phyloP scores from a whole-genome alignment of 768 basidiomycete genomes.

The Coprinopsis strossmayeri region DNA sequence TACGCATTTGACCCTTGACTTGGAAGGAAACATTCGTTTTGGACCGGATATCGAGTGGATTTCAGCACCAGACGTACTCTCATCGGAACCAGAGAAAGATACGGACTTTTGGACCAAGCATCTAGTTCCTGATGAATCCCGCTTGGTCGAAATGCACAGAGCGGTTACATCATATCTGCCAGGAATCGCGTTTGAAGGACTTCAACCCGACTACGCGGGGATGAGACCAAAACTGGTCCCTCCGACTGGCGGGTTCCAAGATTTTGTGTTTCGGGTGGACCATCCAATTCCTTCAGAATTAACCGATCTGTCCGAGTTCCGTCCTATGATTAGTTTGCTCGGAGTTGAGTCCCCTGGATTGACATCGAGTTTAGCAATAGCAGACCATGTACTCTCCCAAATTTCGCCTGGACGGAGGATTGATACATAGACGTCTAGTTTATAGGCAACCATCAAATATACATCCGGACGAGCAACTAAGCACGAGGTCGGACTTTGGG shows the following conservation, averaged over 20 bases:
- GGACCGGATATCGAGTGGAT: constrained; percentile 94
- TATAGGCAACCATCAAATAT: no score
- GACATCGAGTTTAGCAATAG: constrained; percentile 83
- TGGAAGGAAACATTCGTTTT: constrained; percentile 81
- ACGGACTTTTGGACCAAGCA: constrained; percentile 73
- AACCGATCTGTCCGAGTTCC: constrained; percentile 19
- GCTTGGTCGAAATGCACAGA: constrained; percentile 56
- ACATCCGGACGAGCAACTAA: constrained; percentile 13
- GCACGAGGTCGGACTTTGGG: constrained; percentile 57
- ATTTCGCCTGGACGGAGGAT: constrained; percentile 1
- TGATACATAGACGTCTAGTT: no score
- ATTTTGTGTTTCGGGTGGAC: constrained; percentile 72
- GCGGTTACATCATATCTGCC: constrained; percentile 77
- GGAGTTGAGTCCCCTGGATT: constrained; percentile 93
- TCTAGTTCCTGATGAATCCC: constrained; percentile 57
- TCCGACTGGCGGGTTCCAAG: constrained; percentile 71
- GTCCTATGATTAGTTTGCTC: constrained; percentile 72
- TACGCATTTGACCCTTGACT: constrained; percentile 85
- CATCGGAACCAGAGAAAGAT: constrained; percentile 30
- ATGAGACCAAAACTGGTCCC: constrained; percentile 83
- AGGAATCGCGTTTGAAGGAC: constrained; percentile 45
- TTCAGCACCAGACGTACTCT: constrained; percentile 38
- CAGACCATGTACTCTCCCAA: constrained; percentile 58
- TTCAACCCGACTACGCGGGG: constrained; percentile 80
- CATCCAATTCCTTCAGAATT: constrained; percentile 31